Base-by-base conservation (phyloP, 352 stramenopile species). In the Phytophthora podocarpi region DNA sequence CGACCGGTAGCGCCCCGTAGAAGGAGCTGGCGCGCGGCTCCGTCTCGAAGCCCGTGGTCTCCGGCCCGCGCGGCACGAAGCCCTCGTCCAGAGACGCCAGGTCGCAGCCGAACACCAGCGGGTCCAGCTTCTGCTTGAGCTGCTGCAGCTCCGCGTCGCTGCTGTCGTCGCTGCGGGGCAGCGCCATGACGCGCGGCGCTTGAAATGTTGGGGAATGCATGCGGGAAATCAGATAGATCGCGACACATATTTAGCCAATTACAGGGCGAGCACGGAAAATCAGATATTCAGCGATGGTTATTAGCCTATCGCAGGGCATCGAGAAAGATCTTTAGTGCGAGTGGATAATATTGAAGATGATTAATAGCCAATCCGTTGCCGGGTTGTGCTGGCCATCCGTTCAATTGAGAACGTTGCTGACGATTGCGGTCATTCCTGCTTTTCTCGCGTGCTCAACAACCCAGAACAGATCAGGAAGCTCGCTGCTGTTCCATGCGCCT, bases 21-120 rank as follows among this genome's bases (percentile, higher is more conserved):
- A 72, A 74, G n/a, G 59, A 69, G 40, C 49, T 70, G 16, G 47
- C 41, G 28, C 59, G 63, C 26, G 61, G 49, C 40, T 91, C 83
- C 32, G 74, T 55, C 23, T 93, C 83, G 18, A 83, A 77, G 41
- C 73, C 70, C 18, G 67, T 76, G 13, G 84, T 93, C 70, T 90
- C 84, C 0, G 78, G 78, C 5, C 84, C 84, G 34, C 78, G 76
- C 31, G 84, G 82, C 26, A 93, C 78, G 42, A 90, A 90, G 13
- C 82, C 58, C 27, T 89, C 82, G 21, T 80, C 60, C 23, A 91
- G 67, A 21, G 74, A n/a, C 30, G 87, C 74, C 20, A 85, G 23
- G 15, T 87, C 74, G 6, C 60, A 70, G 1, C 78, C 80, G 31
- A 90, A 70, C 30, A 86, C 82, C 12, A 82, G 50, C 16, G 80